phyloP scores from a whole-genome alignment of 129 eudicot genomes.

The Deinandra increscens region DNA sequence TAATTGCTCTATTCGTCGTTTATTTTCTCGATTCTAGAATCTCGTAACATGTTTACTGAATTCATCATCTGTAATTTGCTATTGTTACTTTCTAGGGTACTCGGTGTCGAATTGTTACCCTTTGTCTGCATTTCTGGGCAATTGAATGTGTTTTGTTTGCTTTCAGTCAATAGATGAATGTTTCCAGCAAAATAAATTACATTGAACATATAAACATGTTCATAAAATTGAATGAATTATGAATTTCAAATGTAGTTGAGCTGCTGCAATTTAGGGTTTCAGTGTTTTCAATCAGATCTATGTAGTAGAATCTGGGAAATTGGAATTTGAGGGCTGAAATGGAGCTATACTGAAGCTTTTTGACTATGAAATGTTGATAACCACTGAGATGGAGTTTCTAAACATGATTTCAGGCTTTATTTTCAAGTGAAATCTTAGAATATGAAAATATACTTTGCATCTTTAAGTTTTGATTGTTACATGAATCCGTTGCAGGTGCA shows the following conservation, averaged over 20 bases:
- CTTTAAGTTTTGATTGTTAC: slow-evolving; percentile 3
- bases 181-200: neutral
- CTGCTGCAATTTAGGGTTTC: slow-evolving; percentile 7
- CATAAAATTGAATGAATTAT: neutral
- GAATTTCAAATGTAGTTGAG: neutral
- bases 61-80: neutral
- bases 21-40: neutral
- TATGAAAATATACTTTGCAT: slow-evolving; percentile 29
- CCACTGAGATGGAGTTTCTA: neutral
- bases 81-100: neutral
- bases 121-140: neutral
- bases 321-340: neutral
- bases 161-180: neutral
- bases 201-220: neutral
- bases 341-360: slow-evolving; percentile 12
- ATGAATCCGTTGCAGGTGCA: slow-evolving; percentile 37
- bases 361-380: neutral
- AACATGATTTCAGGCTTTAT: neutral
- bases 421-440: neutral
- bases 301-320: neutral
- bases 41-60: neutral
- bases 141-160: neutral
- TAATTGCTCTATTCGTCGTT: neutral
- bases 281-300: neutral
- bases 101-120: neutral